phyloP scores from a whole-genome alignment of 2,329 filamentous ascomycete species.

The Pestalotiopsis fici region DNA sequence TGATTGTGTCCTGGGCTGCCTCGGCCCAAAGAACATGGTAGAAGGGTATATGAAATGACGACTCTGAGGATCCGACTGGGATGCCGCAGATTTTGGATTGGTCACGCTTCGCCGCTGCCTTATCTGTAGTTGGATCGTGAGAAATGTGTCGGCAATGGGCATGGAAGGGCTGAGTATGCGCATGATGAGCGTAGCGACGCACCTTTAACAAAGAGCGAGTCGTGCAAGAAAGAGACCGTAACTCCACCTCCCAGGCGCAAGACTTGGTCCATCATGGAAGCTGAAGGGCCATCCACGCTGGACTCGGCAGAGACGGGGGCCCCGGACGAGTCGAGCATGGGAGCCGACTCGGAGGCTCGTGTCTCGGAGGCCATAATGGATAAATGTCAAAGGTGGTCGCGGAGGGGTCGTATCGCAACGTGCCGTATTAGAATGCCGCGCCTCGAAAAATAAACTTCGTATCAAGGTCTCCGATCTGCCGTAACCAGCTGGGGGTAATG shows the following conservation, averaged over 20 bases:
- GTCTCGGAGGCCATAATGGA: not conserved
- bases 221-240: not conserved
- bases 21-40: constrained; percentile 87
- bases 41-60: constrained; percentile 59
- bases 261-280: not conserved
- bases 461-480: not conserved
- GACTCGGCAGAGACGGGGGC: not conserved
- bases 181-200: not conserved
- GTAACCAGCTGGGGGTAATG: too few relatives aligned
- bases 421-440: not conserved
- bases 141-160: not conserved
- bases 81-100: constrained; percentile 26
- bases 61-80: constrained; percentile 16
- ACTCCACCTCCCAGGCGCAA: not conserved
- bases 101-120: constrained; percentile 18
- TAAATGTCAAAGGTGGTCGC: not conserved
- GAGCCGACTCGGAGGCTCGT: not conserved
- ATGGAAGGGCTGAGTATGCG: too few relatives aligned
- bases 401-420: too few relatives aligned
- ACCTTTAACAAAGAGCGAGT: constrained; percentile 7
- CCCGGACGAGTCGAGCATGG: not conserved
- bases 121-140: constrained; percentile 18
- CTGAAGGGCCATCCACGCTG: not conserved
- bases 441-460: not conserved
- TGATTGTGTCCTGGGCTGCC: constrained; percentile 58